Base-by-base conservation (phyloP, 73 alveolate genomes). In the Tetrahymena malaccensis region DNA sequence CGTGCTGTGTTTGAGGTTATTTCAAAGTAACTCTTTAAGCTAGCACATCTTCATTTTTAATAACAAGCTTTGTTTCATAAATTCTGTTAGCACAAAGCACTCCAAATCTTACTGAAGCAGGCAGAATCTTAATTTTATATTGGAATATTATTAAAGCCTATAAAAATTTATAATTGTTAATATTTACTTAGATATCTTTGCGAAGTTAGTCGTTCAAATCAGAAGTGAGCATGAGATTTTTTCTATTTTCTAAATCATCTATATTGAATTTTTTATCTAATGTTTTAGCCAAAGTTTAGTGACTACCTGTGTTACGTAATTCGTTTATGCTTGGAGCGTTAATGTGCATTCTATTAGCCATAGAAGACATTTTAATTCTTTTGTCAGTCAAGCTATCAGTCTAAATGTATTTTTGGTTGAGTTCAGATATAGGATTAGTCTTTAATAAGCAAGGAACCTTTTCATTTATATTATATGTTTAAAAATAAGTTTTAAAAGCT, bases 261-360 rank as follows among this genome's bases (percentile, higher is more conserved):
- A 99, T 98, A 21, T 99, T 99, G 94, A 98, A 97, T 93, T 99
- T 97, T 96, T 99, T 98, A 94, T 98, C 98, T 85, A 99, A 97
- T 15, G 99, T 99, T 93, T 97, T 96, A 13, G 98, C 96, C 33
- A 99, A 97, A 96, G 99, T 97, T 94, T 99, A 98, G 96, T 99
- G 99, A 97, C 97, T 98, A 34, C 99, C 99, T 85, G 98, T 98
- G 97, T 97, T 98, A 95, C 99, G 97, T 85, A 98, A 98, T 94
- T 99, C 98, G 94, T 97, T 98, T 84, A 99, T 98, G 33, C 98
- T 96, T 55, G 99, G 99, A 57, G 99, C 99, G 94, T 98, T 97
- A 57, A 97, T 96, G 95, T 98, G 98, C 84, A 98, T 98, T 96
- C 99, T 98, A 93, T 97, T 97, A 38, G 99, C 99, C 98, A 99